Evolutionary conservation across 371 early-diverging fungal genomes (phyloP).

Genomic region (Mortierella sp.): DNA sequence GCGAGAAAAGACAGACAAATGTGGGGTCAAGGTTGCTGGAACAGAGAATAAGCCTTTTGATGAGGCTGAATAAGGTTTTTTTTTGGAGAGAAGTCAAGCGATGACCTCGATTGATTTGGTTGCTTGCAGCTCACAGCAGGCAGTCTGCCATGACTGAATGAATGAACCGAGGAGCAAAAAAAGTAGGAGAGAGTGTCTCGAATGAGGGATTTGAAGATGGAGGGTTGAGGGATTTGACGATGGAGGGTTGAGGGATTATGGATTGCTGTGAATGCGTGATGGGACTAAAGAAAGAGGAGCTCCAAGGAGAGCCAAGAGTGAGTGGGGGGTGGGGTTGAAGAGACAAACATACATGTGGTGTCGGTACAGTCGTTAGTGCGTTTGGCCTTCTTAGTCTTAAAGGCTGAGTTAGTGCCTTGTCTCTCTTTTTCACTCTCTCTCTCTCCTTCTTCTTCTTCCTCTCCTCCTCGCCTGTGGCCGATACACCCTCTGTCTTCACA

Average conservation of each 20-base stretch:
- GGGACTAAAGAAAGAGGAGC: not conserved
- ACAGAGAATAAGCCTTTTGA: not conserved
- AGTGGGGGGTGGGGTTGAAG: not conserved
- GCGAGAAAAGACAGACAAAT: no score
- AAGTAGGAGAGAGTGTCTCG: not conserved
- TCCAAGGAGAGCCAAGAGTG: not conserved
- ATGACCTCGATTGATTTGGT: conserved; percentile 7
- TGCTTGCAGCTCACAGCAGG: not conserved
- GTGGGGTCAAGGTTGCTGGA: not conserved
- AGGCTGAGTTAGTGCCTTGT: not conserved
- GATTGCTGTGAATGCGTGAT: not conserved
- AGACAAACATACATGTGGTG: not conserved
- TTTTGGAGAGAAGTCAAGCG: not conserved
- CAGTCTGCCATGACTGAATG: no score
- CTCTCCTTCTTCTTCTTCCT: not conserved
- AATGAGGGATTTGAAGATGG: conserved; percentile 1
- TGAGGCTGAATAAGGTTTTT: conserved; percentile 3
- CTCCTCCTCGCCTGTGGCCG: not conserved
- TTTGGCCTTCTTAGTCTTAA: not conserved
- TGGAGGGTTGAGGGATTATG: conserved; percentile 1
- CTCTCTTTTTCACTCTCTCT: not conserved
- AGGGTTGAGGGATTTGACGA: not conserved
- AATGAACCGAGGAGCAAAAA: not conserved
- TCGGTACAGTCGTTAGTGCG: not conserved
- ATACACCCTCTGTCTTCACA: not conserved